A percentile compares a stretch with the other conserved stretches of the same genome.
phyloP scores from a whole-genome alignment of 352 stramenopile species.

The Phytophthora tubulina region DNA sequence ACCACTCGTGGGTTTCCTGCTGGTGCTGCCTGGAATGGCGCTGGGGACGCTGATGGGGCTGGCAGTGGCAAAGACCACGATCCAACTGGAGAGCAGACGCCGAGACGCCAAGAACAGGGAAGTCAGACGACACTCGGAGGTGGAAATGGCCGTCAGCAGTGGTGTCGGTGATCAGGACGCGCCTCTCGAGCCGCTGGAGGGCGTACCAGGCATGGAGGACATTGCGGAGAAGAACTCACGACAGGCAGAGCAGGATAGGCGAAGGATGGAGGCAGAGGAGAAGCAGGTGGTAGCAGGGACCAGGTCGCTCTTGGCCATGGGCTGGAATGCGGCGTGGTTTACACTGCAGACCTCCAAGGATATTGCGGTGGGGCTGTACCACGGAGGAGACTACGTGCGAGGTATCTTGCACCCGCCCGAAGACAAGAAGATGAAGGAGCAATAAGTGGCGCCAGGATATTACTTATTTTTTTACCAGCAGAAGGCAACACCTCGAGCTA shows the following conservation, averaged over 20 bases:
- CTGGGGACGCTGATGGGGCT: conserved; percentile 55
- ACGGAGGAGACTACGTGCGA: conserved; percentile 52
- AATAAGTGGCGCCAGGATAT: background rate
- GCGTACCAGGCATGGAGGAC: conserved; percentile 38
- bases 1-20: conserved; percentile 70
- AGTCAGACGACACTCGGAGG: conserved; percentile 54
- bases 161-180: conserved; percentile 39
- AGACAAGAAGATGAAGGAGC: conserved; percentile 33
- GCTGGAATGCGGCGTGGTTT: conserved; percentile 53
- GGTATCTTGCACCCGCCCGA: conserved; percentile 40
- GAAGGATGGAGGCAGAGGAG: conserved; percentile 7
- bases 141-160: conserved; percentile 62
- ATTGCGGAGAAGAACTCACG: conserved; percentile 25
- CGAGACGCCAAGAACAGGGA: conserved; percentile 49
- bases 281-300: conserved; percentile 12
- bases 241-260: conserved; percentile 15
- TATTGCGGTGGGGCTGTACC: conserved; percentile 55
- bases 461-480: too few species aligned
- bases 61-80: conserved; percentile 68
- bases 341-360: conserved; percentile 57
- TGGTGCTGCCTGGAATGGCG: conserved; percentile 74
- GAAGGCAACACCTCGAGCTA: too few species aligned
- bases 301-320: conserved; percentile 42
- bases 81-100: conserved; percentile 62
- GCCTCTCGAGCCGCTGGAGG: conserved; percentile 50